These are phyloP conservation scores for Talaromyces trachyspermus DNA, from an alignment of 495 filamentous ascomycete genomes.

Conservation along the genomic window DNA sequence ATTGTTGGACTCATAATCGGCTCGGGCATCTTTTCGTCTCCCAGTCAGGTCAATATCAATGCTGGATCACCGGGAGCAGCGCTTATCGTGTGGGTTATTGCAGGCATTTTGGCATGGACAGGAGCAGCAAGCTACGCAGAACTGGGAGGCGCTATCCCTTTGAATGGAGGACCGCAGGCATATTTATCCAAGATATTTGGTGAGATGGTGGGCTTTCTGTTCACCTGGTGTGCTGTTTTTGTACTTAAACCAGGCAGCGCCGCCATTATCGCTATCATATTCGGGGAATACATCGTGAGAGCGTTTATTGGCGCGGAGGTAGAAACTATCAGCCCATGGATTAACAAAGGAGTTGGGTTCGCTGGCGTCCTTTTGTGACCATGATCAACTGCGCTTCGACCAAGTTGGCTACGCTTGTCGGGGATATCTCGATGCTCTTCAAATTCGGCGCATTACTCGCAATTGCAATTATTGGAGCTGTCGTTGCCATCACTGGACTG, in stretches of 20 bases:
- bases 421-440: constrained; percentile 90
- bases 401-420: constrained; percentile 71
- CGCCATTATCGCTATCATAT: constrained; percentile 95
- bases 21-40: constrained; percentile 94
- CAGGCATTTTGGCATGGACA: constrained; percentile 90
- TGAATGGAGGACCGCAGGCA: constrained; percentile 90
- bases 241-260: constrained; percentile 89
- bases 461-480: constrained; percentile 80
- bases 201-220: constrained; percentile 83
- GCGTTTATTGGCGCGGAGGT: constrained; percentile 76
- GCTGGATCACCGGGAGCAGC: constrained; percentile 89
- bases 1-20: constrained; percentile 92
- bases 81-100: constrained; percentile 82
- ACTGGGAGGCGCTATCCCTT: constrained; percentile 86
- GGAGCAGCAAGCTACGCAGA: constrained; percentile 95
- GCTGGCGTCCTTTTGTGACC: constrained; percentile 70
- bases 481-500: constrained; percentile 81
- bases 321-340: constrained; percentile 69
- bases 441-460: constrained; percentile 87
- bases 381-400: constrained; percentile 87
- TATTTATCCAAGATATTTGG: constrained; percentile 96
- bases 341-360: constrained; percentile 83
- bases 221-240: constrained; percentile 90
- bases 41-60: constrained; percentile 87
- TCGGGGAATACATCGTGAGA: constrained; percentile 90